phyloP scores from a whole-genome alignment of 495 filamentous ascomycete genomes.

The Penicillium coffeae region DNA sequence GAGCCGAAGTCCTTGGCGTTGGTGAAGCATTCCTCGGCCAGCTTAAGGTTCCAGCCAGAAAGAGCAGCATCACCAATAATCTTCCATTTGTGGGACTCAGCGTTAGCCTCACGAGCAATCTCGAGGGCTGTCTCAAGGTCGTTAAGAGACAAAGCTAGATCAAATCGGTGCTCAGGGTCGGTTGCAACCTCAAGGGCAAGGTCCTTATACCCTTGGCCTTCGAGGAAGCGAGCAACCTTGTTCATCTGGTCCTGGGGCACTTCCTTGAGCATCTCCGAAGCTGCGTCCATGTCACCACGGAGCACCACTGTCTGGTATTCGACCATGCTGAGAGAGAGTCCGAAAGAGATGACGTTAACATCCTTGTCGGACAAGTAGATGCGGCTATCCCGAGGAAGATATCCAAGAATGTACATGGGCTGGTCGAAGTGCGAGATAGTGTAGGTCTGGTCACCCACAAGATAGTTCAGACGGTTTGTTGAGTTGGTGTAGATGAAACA shows the following conservation, averaged over 20 bases:
- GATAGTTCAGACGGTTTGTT: slow-evolving; percentile 95
- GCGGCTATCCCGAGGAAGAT: slow-evolving; percentile 86
- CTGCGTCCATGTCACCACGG: slow-evolving; percentile 90
- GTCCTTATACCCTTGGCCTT: slow-evolving; percentile 96
- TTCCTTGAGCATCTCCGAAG: slow-evolving; percentile 73
- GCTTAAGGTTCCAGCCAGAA: slow-evolving; percentile 74
- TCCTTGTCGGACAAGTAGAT: slow-evolving; percentile 96
- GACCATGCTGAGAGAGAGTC: slow-evolving; percentile 87
- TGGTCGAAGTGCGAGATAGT: slow-evolving; percentile 97
- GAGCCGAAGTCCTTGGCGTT: slow-evolving; percentile 88
- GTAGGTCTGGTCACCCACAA: slow-evolving; percentile 97
- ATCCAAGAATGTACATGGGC: slow-evolving; percentile 91
- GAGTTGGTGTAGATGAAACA: slow-evolving; percentile 98
- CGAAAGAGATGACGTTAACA: slow-evolving; percentile 83
- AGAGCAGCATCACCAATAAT: slow-evolving; percentile 89
- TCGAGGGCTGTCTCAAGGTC: slow-evolving; percentile 80
- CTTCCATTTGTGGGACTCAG: slow-evolving; percentile 92
- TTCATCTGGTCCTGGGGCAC: slow-evolving; percentile 90
- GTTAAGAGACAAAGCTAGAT: slow-evolving; percentile 79
- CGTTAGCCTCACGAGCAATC: slow-evolving; percentile 77
- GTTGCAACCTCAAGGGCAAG: slow-evolving; percentile 94
- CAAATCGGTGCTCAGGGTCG: slow-evolving; percentile 94
- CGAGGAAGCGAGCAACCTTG: slow-evolving; percentile 96
- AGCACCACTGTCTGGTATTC: slow-evolving; percentile 97
- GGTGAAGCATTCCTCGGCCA: slow-evolving; percentile 90